Conservation (phyloP, 140 eudicot genomes). For the Oenanthe javanica region DNA sequence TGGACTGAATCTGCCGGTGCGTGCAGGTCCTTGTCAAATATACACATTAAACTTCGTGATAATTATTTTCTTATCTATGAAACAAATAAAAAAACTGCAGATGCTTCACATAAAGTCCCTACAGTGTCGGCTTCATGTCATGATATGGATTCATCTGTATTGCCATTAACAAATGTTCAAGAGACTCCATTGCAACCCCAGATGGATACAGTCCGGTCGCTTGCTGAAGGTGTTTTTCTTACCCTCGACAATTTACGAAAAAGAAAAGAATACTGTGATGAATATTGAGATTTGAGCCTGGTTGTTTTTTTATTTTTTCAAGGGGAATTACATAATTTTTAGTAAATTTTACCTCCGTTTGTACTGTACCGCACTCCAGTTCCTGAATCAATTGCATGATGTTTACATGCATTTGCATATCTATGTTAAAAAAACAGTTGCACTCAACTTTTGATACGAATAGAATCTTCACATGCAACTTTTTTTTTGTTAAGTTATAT, state of each 20-base stretch:
- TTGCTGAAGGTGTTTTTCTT: slow-evolving; percentile 35
- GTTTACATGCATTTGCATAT: too few species aligned
- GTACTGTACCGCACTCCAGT: too few species aligned
- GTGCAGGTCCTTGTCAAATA: slow-evolving; percentile 9
- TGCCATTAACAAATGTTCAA: slow-evolving; percentile 27
- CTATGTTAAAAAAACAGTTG: too few species aligned
- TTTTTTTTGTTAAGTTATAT: too few species aligned
- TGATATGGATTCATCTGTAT: slow-evolving; percentile 19
- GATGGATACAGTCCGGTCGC: slow-evolving; percentile 15
- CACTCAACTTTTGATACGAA: too few species aligned
- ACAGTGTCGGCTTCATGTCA: slow-evolving; percentile 23
- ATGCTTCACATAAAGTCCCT: slow-evolving; percentile 37
- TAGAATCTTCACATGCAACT: too few species aligned
- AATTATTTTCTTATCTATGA: not conserved
- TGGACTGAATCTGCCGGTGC: slow-evolving; percentile 59
- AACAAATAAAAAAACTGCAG: slow-evolving; percentile 28
- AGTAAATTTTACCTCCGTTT: too few species aligned
- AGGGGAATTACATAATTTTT: not conserved
- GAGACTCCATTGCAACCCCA: slow-evolving; percentile 17
- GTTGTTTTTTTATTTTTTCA: not conserved
- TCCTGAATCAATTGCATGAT: too few species aligned
- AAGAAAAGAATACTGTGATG: not conserved
- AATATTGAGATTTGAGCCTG: not conserved
- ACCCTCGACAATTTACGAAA: not conserved
- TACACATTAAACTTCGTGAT: not conserved